Evolutionary conservation across 1,284 basidiomycete species (phyloP).

Genomic region (Cutaneotrichosporon mucoides): DNA sequence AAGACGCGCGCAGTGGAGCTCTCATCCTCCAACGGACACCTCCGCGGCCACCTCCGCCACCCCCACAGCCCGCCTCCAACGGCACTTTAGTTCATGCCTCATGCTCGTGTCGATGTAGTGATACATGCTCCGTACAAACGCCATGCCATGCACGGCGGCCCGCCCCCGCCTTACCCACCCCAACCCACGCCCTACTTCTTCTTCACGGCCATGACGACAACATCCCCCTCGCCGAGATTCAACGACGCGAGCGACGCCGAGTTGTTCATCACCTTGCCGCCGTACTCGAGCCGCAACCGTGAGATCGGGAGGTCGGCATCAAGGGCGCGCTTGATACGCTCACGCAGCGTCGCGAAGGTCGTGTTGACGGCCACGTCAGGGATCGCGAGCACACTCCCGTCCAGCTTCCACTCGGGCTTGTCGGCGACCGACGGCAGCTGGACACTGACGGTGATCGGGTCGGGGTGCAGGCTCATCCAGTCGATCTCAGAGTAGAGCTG

Average conservation of each 20-base stretch:
- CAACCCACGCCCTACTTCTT: conserved; percentile 52
- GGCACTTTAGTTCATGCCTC: too few species aligned
- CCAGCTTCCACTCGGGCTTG: conserved; percentile 86
- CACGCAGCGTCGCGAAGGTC: conserved; percentile 78
- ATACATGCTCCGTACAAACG: conserved; percentile 1
- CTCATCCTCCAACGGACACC: too few species aligned
- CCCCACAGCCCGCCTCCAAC: too few species aligned
- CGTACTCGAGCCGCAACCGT: conserved; percentile 69
- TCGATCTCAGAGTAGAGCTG: conserved; percentile 52
- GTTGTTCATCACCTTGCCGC: conserved; percentile 80
- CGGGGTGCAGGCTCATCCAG: conserved; percentile 83
- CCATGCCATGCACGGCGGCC: not conserved
- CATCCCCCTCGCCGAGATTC: conserved; percentile 84
- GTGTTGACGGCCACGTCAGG: conserved; percentile 74
- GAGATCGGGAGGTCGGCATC: conserved; percentile 72
- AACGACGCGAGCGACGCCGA: conserved; percentile 73
- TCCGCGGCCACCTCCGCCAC: too few species aligned
- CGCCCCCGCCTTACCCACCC: not conserved
- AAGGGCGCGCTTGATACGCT: conserved; percentile 71
- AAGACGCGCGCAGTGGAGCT: too few species aligned
- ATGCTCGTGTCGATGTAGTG: not conserved
- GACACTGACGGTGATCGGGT: conserved; percentile 75
- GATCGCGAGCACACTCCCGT: conserved; percentile 70
- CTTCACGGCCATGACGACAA: conserved; percentile 67
- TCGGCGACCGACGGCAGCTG: conserved; percentile 72